Conservation (phyloP, 2,329 filamentous ascomycete genomes). For the Sclerotinia spermophila region DNA sequence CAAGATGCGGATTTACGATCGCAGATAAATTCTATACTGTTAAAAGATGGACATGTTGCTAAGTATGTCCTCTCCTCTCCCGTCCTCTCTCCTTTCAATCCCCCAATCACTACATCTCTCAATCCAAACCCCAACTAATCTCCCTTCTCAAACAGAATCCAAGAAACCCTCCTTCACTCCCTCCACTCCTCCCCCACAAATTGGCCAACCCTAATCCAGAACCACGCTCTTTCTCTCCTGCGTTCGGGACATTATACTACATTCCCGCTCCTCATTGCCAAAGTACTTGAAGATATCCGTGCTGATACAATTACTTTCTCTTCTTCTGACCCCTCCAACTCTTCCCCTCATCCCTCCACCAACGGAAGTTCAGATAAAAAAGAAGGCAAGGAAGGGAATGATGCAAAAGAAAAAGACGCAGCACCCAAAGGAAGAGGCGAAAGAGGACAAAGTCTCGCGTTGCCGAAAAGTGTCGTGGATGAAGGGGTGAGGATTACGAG, state of each 20-base stretch:
- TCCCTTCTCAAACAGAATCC: slow-evolving; percentile 49
- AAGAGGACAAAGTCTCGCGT: slow-evolving; percentile 44
- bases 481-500: slow-evolving; percentile 58
- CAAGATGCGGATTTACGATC: slow-evolving; percentile 60
- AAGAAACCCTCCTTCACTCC: slow-evolving; percentile 60
- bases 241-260: slow-evolving; percentile 57
- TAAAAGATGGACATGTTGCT: slow-evolving; percentile 56
- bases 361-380: slow-evolving; percentile 19
- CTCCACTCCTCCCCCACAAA: slow-evolving; percentile 57
- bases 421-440: slow-evolving; percentile 24
- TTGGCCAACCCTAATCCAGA: slow-evolving; percentile 59
- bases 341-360: not conserved
- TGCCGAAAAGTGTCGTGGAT: slow-evolving; percentile 58
- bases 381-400: slow-evolving; percentile 15
- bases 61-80: slow-evolving; percentile 45
- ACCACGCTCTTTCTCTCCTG: slow-evolving; percentile 57
- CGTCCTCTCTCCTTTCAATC: slow-evolving; percentile 8
- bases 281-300: slow-evolving; percentile 57
- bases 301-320: slow-evolving; percentile 30
- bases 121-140: slow-evolving; percentile 8
- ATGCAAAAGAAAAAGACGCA: slow-evolving; percentile 1
- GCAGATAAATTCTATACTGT: slow-evolving; percentile 56
- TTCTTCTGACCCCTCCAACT: not conserved
- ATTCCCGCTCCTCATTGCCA: slow-evolving; percentile 58
- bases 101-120: too few species aligned